Evolutionary conservation across 257 asterid species (phyloP), one percentile per base, ranked within the genome.

Genomic region (Sherardia arvensis): DNA sequence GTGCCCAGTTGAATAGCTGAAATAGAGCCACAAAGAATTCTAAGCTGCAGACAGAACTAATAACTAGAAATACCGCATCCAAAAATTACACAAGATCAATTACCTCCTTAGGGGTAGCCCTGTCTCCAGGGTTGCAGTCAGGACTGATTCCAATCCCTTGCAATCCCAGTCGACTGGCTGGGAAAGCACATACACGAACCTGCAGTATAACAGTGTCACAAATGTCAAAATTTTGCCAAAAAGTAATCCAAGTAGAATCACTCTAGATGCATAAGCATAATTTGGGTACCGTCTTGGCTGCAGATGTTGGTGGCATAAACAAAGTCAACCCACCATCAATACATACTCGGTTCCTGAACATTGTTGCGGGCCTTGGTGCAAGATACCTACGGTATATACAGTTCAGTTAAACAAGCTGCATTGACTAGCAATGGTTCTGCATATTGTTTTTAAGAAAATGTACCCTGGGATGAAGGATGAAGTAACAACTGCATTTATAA

Each of bases 221-320:
- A 49, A n/a, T 40, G 65, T 20, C 7, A 62, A 12, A 4, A 1
- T 20, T 26, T 62, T 25, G n/a, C 2, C 10, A 23, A 2, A 34
- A 25, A 11, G 15, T 21, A 47, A 53, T 59, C 32, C 53, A 47
- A 27, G 60, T 59, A 71, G 57, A 62, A 65, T 21, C 10, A 6
- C 36, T 5, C 0, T 45, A 26, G 49, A 25, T 36, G 23, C 7
- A n/a, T 1, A 49, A 43, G 5, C 32, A 62, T 33, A 28, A 32
- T 64, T 15, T 22, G 60, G 14, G 8, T 79, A 92, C 99, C 76
- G 97, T 92, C 59, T 81, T 78, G 64, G 85, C 72, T 68, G 97
- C 99, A 56, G 99, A 85, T 61, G 99, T 92, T 53, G 99, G 99
- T 0, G 99, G 99, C 91, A 89, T 89, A 80, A 92, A 92, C 83